Evolutionary conservation across 179 eudicot genomes (phyloP).

Genomic region (Camellia oleifera): DNA sequence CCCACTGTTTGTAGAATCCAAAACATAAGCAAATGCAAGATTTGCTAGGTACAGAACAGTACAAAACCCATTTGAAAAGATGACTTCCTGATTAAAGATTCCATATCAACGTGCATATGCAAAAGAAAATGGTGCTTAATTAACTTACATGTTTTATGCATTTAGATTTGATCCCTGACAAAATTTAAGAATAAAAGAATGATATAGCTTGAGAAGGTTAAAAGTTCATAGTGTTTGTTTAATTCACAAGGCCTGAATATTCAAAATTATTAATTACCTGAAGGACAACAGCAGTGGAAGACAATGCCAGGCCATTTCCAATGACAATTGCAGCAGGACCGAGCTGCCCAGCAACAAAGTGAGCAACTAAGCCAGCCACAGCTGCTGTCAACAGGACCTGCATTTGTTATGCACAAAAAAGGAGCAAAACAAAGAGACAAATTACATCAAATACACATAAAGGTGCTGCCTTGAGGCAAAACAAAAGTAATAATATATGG

Average conservation of each 20-base stretch:
- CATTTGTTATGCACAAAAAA: slow-evolving; percentile 2
- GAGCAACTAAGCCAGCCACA: slow-evolving; percentile 73
- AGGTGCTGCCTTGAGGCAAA: background rate
- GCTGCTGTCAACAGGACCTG: slow-evolving; percentile 90
- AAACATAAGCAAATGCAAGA: too few species aligned
- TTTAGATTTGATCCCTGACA: background rate
- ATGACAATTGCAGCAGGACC: slow-evolving; percentile 97
- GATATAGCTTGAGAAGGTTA: background rate
- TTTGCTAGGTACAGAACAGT: too few species aligned
- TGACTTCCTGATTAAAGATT: too few species aligned
- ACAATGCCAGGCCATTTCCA: slow-evolving; percentile 98
- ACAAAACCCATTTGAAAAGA: too few species aligned
- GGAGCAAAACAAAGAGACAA: slow-evolving; percentile 7
- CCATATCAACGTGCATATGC: too few species aligned
- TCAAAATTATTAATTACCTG: slow-evolving; percentile 46
- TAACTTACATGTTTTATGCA: too few species aligned
- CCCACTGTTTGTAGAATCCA: too few species aligned
- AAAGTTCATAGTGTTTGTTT: background rate
- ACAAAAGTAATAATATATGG: background rate
- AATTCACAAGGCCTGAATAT: background rate
- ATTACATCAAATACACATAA: slow-evolving; percentile 4
- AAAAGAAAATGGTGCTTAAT: too few species aligned
- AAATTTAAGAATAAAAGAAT: background rate
- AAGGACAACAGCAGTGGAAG: slow-evolving; percentile 98
- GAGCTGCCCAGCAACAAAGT: slow-evolving; percentile 58